Percentiles rank a stretch among this genome's conserved stretches.
phyloP scores from a whole-genome alignment of 257 asterid species.

The Solanum chilense region DNA sequence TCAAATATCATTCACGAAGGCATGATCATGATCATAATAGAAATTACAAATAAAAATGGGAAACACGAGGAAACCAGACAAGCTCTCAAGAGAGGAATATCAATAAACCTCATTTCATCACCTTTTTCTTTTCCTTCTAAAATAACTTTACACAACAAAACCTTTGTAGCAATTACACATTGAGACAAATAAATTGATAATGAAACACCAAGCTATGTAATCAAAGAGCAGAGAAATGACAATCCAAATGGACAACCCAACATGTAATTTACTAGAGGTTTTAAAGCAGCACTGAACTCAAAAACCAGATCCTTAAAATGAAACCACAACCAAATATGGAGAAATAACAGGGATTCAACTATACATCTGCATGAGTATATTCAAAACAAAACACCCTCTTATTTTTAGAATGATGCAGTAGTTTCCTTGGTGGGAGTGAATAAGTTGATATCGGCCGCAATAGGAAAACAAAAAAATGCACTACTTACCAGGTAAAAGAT shows the following conservation, averaged over 20 bases:
- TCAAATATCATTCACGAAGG: background rate
- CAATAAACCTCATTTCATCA: background rate
- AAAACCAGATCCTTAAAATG: background rate
- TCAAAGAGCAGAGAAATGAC: background rate
- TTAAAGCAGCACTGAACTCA: background rate
- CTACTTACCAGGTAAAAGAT: conserved; percentile 84
- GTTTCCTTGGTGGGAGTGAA: background rate
- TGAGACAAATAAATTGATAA: background rate
- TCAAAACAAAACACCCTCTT: background rate
- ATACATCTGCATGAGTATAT: background rate
- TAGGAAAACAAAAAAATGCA: background rate
- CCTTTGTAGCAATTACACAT: background rate
- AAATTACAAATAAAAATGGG: background rate
- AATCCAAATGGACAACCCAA: background rate
- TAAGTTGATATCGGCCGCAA: background rate
- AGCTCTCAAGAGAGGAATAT: background rate
- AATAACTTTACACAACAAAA: background rate
- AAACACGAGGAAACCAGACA: background rate
- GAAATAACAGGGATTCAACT: background rate
- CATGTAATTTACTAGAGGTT: background rate
- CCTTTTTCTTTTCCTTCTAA: background rate
- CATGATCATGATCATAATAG: too few species aligned
- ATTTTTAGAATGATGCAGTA: background rate
- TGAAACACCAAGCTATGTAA: background rate
- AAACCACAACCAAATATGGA: background rate